Base-by-base conservation (phyloP, 163 green algal genomes). In the Botryococcus braunii region DNA sequence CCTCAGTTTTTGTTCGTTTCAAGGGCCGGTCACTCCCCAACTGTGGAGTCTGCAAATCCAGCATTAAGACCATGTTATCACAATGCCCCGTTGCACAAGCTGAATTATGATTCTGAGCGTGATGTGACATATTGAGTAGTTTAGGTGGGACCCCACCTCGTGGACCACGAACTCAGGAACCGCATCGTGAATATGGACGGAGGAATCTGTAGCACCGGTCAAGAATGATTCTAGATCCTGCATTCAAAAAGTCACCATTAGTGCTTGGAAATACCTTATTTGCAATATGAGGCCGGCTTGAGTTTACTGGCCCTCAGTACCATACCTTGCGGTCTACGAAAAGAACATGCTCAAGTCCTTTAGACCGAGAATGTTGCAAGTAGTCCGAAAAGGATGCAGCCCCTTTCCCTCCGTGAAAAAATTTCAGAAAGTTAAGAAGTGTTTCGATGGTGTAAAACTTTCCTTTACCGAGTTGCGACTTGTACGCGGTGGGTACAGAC, bases 181-280 rank as follows among this genome's bases (percentile, higher is more conserved):
- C n/a, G 47, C 50, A 11, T 70, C 58, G 60, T 72, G 58, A 52
- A 86, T 85, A 65, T 70, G 75, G 2, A 76, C 60, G 4, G 72
- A 80, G 1, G n/a, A 77, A n/a, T 77, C 72, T 1, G 31, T 68
- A 29, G 71, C 56, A 5, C 83, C 83, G 2, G 78, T 83, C 25
- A 90, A 58, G 57, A 83, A 86, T 2, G 78, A 67, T 35, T 83
- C 68, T 25, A 90, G 49, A 66, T 90, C 82, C 80, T 89, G 66
- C 5, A 13, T 46, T 35, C 41, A 27, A 35, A 56, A 62, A 29
- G 5, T 41, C 43, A 25, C 60, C 60, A 52, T 25, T 56, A 23
- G 23, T 56, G 47, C 47, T 56, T 31, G 47, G 47, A 25, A 23
- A 56, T 25, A 56, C 47, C 47, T 56, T 56, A n/a, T n/a, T n/a